A percentile compares a stretch with the other conserved stretches of the same genome.
Evolutionary conservation across 805 yeast genomes (phyloP).

Genomic region (Candida bentonensis): DNA sequence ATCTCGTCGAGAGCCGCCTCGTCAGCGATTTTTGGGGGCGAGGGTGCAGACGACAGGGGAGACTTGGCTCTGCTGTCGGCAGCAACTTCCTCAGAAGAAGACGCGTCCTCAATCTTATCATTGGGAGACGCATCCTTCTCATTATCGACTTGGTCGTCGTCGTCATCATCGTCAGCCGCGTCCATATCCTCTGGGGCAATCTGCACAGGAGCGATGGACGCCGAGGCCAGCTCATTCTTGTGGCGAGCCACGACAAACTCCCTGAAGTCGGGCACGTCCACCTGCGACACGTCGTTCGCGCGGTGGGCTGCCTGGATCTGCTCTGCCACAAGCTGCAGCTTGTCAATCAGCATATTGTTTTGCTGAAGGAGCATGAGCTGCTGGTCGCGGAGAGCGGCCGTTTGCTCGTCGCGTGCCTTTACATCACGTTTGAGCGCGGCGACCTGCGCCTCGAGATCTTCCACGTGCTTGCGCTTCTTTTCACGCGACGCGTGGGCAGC

Average conservation of each 20-base stretch:
- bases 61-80: neutral
- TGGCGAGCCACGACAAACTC: neutral
- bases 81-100: neutral
- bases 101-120: too few relatives aligned
- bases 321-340: neutral
- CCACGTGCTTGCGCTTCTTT: slow-evolving; percentile 86
- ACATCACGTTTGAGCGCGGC: slow-evolving; percentile 16
- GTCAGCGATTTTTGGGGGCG: neutral
- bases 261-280: neutral
- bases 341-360: neutral
- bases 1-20: neutral
- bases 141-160: neutral
- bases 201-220: neutral
- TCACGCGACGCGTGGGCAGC: slow-evolving; percentile 98
- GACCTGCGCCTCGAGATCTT: slow-evolving; percentile 54
- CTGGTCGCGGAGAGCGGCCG: neutral
- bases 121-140: too few relatives aligned
- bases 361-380: neutral
- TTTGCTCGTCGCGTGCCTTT: slow-evolving; percentile 12
- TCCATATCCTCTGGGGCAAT: neutral
- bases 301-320: neutral
- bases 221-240: neutral
- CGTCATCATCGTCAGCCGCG: neutral
- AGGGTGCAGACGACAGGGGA: neutral
- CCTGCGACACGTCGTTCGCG: neutral